Evolutionary conservation across 176 grass and related monocot genomes (phyloP), one percentile per base, ranked within the genome.

Genomic region (Coix lacrymajobi): DNA sequence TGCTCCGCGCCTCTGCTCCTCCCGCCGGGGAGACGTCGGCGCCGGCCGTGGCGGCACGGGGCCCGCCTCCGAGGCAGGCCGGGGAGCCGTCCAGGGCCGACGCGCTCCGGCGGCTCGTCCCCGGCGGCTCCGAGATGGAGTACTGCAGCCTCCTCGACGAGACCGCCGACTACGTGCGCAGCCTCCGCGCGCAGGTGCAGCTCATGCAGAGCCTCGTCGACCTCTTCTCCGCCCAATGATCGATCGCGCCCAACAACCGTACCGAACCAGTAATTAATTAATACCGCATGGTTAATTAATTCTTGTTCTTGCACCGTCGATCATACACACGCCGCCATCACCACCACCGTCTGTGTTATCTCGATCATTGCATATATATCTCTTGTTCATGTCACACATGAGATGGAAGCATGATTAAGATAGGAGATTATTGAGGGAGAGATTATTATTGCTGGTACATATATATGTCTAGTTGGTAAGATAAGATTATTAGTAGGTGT

Each of bases 191-290:
- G 73, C 95, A 97, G 90, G 92, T 94, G 83, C 88, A 91, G 80
- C 84, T 97, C 84, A 97, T 97, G 95, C 84, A 92, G 80, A 84
- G 84, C 71, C 81, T 97, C 77, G 90, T 89, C 82, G 90, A 92
- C 81, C 75, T 83, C 30, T 87, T 92, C 81, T 91, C 90, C 65
- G 81, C 43, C 72, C 82, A 85, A 92, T 74, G 60, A 93, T 84
- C 17, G 28, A 78, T 29, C 57, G 24, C 69, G 87, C 41, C 67
- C 84, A 83, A 94, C 85, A 76, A 90, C 80, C 17, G 30, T 79
- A 62, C 71, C 17, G 30, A 83, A 62, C 71, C 63, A 58, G 44
- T 71, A 65, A 77, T 72, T 79, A 73, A 89, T 78, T 78, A 88
- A 89, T 66, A 57, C 62, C 62, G 39, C 75, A 78, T 85, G 77